Conservation (phyloP, 208 protist genomes). For the Trypanosoma lewisi region DNA sequence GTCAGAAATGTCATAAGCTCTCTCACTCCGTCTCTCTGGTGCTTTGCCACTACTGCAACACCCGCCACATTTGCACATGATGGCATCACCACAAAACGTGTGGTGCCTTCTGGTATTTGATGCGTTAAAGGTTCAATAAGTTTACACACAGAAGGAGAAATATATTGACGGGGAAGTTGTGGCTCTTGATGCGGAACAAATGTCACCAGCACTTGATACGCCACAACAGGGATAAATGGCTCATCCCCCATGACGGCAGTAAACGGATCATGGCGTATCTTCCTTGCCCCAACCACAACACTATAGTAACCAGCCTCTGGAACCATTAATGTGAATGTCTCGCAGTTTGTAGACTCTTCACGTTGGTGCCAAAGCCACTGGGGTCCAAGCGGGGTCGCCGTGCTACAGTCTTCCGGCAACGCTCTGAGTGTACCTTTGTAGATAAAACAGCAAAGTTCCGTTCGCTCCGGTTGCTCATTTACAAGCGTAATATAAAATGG, state of each 20-base stretch:
- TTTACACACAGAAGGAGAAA: conserved; percentile 64
- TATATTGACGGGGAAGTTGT: conserved; percentile 69
- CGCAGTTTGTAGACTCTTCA: conserved; percentile 40
- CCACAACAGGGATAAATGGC: conserved; percentile 59
- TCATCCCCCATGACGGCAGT: conserved; percentile 37
- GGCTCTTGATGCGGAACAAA: conserved; percentile 56
- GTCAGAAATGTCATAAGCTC: conserved; percentile 49
- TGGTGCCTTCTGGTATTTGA: conserved; percentile 41
- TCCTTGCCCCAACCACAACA: conserved; percentile 63
- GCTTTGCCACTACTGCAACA: conserved; percentile 53
- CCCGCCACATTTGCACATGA: conserved; percentile 76
- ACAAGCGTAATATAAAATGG: conserved; percentile 67
- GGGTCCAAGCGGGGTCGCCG: conserved; percentile 33
- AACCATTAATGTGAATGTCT: conserved; percentile 83
- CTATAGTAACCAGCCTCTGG: conserved; percentile 73
- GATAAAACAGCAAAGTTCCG: conserved; percentile 77
- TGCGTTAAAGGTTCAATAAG: conserved; percentile 61
- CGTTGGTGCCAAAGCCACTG: conserved; percentile 87
- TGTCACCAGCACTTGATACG: conserved; percentile 73
- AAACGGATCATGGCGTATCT: conserved; percentile 73
- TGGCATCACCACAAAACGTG: conserved; percentile 72
- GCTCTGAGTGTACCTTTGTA: conserved; percentile 56
- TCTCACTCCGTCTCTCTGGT: conserved; percentile 20
- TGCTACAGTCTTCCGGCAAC: conserved; percentile 44
- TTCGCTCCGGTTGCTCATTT: conserved; percentile 47